Base-by-base conservation (phyloP, 106 monocot species). In the Allium fistulosum region DNA sequence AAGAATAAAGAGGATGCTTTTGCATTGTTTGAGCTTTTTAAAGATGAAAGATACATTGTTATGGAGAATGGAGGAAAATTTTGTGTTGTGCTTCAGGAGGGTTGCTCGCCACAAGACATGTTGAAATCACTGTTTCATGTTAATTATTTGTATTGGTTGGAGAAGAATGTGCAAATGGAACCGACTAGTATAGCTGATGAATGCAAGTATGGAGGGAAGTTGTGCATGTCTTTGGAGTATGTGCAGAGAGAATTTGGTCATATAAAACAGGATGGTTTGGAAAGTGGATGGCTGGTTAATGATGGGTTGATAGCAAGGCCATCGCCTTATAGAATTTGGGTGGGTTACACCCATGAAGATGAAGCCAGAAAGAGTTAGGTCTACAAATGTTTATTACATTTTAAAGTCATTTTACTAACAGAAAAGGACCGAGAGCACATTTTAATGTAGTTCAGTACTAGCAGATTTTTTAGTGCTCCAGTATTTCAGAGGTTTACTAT, bases 131-230 rank as follows among this genome's bases (percentile, higher is more conserved):
- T 99, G 50, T 99, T 93, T 74, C 99, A 99, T 56, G 85, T 82
- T 15, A 93, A 80, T 68, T 99, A 99, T 76, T 76, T 99, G 11
- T 87, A 93, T 59, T 99, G 99, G 93, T 71, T 99, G 70, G 99
- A 93, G 68, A 83, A 48, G 70, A 81, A 99, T 67, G 70, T 90
- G 70, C 80, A 75, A 13, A 63, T 83, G 14, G 79, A 85, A 68
- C 59, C 63, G 27, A 83, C 46, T 46, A 75, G 75, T 17, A 68
- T 80, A 48, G 63, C 63, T 26, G 83, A 90, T 10, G 92, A 90
- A 48, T 99, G 93, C 74, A 74, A 58, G 18, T 67, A 78, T 15
- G 90, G 85, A 7, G 93, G 99, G 13, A 87, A 74, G 75, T 71
- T 99, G 79, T 77, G 80, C 15, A 79, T 90, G 70, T 99, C 99